These are phyloP conservation scores for Aureobasidium sp. DNA, from an alignment of 2,329 filamentous ascomycete genomes.

Conservation along the genomic window DNA sequence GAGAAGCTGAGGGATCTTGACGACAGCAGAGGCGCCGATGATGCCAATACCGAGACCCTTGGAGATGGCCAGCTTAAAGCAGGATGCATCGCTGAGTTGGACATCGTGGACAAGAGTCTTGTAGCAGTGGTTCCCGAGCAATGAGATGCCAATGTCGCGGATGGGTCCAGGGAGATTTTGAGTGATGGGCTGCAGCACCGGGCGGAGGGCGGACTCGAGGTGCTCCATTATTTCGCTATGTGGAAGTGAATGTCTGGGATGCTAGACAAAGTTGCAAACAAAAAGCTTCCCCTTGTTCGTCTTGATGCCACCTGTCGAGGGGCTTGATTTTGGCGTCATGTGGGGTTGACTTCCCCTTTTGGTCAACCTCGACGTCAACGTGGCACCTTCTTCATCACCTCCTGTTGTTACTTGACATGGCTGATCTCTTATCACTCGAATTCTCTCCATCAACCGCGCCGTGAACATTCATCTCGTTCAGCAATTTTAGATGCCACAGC, in stretches of 20 bases:
- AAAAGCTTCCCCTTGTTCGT: neutral
- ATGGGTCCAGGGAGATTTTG: conserved; percentile 58
- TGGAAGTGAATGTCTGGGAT: neutral
- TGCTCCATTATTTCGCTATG: conserved; percentile 32
- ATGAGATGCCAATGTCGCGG: conserved; percentile 63
- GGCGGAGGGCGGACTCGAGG: conserved; percentile 36
- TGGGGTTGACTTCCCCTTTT: conserved; percentile 8
- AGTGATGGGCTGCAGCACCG: conserved; percentile 36
- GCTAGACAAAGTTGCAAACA: neutral
- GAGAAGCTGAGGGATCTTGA: conserved; percentile 94
- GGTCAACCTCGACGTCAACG: neutral
- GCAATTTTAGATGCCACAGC: no score
- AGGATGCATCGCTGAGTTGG: conserved; percentile 66
- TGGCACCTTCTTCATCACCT: neutral
- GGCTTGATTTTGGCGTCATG: neutral
- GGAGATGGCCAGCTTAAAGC: conserved; percentile 81
- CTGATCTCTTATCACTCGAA: neutral
- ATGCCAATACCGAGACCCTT: conserved; percentile 92
- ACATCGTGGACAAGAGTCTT: conserved; percentile 76
- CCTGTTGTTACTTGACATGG: neutral
- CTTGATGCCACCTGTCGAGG: conserved; percentile 6
- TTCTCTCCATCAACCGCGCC: no score
- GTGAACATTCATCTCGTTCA: neutral
- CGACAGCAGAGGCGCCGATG: conserved; percentile 78
- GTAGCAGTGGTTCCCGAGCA: conserved; percentile 79